Conservation (phyloP, 2,329 filamentous ascomycete species). For the Penicillium paneum region DNA sequence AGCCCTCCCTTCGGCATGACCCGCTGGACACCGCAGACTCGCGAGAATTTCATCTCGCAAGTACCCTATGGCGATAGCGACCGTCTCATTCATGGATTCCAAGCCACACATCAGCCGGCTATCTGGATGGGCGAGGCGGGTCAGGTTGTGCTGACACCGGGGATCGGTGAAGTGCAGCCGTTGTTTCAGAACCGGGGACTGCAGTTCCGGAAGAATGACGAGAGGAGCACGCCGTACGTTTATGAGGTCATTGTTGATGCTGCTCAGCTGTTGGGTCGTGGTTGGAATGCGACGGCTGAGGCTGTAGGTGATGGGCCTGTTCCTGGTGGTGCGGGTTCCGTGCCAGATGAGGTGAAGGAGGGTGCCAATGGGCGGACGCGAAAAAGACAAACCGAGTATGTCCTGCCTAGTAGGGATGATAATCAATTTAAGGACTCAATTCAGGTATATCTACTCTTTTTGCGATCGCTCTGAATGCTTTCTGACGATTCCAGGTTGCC, state of each 20-base stretch:
- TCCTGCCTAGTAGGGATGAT: background rate
- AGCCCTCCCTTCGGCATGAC: constrained; percentile 46
- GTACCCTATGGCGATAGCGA: constrained; percentile 49
- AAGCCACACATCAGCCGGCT: constrained; percentile 51
- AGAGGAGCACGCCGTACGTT: constrained; percentile 46
- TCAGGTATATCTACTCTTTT: constrained; percentile 3
- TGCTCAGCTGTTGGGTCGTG: constrained; percentile 30
- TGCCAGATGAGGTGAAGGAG: constrained; percentile 35
- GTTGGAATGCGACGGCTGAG: constrained; percentile 38
- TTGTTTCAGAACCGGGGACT: constrained; percentile 45
- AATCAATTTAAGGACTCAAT: constrained; percentile 7
- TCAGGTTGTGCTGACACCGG: constrained; percentile 45
- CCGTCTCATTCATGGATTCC: constrained; percentile 47
- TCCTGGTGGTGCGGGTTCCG: constrained; percentile 42
- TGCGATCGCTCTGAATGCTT: accelerated
- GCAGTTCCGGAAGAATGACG: constrained; percentile 44
- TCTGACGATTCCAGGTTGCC: constrained; percentile 21
- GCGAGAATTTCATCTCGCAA: constrained; percentile 51
- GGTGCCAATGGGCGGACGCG: constrained; percentile 44
- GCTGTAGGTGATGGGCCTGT: constrained; percentile 34
- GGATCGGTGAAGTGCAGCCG: constrained; percentile 32
- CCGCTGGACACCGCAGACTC: constrained; percentile 51
- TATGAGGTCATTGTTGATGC: constrained; percentile 47
- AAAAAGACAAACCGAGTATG: constrained; percentile 20
- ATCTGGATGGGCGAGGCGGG: constrained; percentile 55